Evolutionary conservation across 2,329 filamentous ascomycete species (phyloP), one percentile per base, ranked within the genome.

Genomic region (Ceratocystis diversiconidia): DNA sequence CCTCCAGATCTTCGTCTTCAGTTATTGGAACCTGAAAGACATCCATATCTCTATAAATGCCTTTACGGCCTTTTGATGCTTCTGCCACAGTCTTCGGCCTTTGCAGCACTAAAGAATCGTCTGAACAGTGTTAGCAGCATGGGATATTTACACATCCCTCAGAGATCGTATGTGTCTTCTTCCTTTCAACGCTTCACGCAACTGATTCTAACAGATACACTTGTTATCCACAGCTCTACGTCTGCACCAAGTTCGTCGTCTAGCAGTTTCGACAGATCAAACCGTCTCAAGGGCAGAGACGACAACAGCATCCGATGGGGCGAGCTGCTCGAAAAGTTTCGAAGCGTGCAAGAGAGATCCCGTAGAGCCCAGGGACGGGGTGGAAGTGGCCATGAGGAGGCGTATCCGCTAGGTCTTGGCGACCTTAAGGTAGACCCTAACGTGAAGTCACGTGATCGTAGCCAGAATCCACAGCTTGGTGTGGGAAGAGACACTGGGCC

Each of bases 51-150:
- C 1, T 97, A 99, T 79, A 96, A 96, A 77, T 99, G 94, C 75
- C 84, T 99, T 61, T 99, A 97, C 72, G 94, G 94, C 8, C 83
- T 99, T 59, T 80, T 99, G 65, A 99, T 99, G 94, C 86, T 99
- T 19, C 82, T 99, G n/a, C 94, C 94, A 0, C 94, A 99, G 76
- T 97, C 92, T 17, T 95, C 91, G 32, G 95, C 94, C 7, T 99
- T 99, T 76, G 94, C 92, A 32, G 92, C 94, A 1, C 80, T 99
- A 66, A 97, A 96, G 74, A 99, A 99, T 73, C 86, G 94, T 52
- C 82, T 99, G 62, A 97, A 97, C 75, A 96, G 90, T 75, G 94
- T 99, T 70, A 95, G 90, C 78, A 92, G 94, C 63, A 97, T 99
- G 73, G 94, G 92, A 55, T 95, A 96, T 74, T 79, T 99, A 68